Evolutionary conservation across 768 basidiomycete species (phyloP).

Genomic region (Naganishia friedmannii): DNA sequence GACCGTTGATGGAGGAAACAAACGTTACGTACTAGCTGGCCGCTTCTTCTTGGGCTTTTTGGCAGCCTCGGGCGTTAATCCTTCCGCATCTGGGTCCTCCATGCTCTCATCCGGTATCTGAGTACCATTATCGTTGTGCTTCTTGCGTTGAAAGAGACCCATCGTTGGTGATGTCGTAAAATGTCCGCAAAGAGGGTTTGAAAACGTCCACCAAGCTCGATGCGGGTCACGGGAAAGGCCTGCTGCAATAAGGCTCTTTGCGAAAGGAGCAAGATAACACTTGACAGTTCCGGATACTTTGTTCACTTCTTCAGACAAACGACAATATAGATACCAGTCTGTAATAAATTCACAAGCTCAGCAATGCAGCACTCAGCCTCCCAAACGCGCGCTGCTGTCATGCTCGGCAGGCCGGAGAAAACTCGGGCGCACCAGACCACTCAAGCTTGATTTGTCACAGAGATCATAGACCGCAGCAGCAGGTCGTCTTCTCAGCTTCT

Average conservation of each 20-base stretch:
- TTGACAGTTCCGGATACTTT: neutral
- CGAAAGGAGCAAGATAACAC: neutral
- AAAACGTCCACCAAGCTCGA: neutral
- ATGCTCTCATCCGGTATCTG: slow-evolving; percentile 50
- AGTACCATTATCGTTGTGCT: slow-evolving; percentile 25
- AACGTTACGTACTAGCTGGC: slow-evolving; percentile 68
- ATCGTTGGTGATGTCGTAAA: neutral
- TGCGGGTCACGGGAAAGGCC: neutral
- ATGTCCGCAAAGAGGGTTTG: neutral
- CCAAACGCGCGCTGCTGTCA: slow-evolving; percentile 1
- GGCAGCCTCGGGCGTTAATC: slow-evolving; percentile 58
- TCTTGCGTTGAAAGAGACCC: slow-evolving; percentile 30
- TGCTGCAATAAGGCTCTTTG: neutral
- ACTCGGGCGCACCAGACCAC: too few species aligned
- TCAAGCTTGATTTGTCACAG: slow-evolving; percentile 18
- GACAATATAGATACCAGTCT: neutral
- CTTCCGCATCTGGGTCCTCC: slow-evolving; percentile 53
- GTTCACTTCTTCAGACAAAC: neutral
- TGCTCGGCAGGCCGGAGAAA: neutral
- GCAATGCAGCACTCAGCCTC: neutral
- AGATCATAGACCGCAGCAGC: neutral
- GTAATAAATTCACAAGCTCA: neutral
- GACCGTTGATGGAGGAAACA: neutral
- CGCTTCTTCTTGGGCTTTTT: slow-evolving; percentile 80
- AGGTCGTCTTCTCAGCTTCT: too few species aligned